Evolutionary conservation across 148 eudicot species (phyloP).

Genomic region (Silene conica): DNA sequence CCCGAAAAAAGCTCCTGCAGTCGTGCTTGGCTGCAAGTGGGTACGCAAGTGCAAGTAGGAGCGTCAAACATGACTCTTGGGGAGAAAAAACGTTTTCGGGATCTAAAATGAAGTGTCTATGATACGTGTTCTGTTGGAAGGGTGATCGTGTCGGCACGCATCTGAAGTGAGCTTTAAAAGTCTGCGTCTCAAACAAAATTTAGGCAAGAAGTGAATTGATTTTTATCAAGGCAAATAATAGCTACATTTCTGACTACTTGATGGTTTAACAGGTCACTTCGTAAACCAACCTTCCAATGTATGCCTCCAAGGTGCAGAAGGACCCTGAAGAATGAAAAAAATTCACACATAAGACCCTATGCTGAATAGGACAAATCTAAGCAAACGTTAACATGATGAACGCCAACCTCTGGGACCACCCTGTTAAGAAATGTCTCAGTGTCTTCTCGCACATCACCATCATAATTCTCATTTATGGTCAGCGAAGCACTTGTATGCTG

Average conservation of each 20-base stretch:
- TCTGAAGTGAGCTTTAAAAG: too few species aligned
- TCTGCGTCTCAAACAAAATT: too few species aligned
- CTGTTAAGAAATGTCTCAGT: slow-evolving; percentile 89
- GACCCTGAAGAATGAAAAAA: slow-evolving; percentile 49
- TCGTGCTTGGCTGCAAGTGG: too few species aligned
- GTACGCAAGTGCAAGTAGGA: too few species aligned
- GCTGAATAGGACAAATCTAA: neutral
- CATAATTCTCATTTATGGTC: slow-evolving; percentile 91
- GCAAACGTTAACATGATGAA: neutral
- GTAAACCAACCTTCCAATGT: slow-evolving; percentile 73
- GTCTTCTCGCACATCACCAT: slow-evolving; percentile 83
- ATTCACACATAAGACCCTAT: slow-evolving; percentile 7
- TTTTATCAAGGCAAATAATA: neutral
- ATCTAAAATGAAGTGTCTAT: too few species aligned
- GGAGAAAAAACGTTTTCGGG: too few species aligned
- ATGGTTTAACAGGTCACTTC: neutral
- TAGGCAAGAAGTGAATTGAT: neutral
- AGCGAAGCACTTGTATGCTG: slow-evolving; percentile 98
- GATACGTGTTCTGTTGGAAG: too few species aligned
- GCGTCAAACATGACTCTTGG: too few species aligned
- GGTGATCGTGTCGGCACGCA: too few species aligned
- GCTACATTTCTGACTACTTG: neutral
- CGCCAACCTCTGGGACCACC: slow-evolving; percentile 86
- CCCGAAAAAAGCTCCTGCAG: too few species aligned
- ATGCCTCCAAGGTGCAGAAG: slow-evolving; percentile 95